Conservation (phyloP, 441 rosid species). For the Pelargonium citronellum region DNA sequence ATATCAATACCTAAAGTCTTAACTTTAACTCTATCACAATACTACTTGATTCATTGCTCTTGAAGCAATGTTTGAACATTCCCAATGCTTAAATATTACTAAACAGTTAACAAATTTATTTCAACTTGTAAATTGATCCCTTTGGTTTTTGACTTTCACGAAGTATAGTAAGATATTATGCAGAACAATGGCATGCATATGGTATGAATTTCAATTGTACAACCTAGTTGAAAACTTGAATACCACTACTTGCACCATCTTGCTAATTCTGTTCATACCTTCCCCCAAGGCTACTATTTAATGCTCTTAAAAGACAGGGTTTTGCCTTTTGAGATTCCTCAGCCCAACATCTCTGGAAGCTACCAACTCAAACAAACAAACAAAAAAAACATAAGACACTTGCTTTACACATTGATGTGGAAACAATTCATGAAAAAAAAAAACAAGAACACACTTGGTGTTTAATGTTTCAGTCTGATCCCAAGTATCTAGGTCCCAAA, state of each 20-base stretch:
- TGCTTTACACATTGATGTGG: constrained; percentile 18
- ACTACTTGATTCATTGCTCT: too few relatives aligned
- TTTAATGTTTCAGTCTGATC: constrained; percentile 77
- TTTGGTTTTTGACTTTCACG: background rate
- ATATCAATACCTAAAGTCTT: too few relatives aligned
- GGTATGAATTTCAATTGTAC: background rate
- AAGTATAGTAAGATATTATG: background rate
- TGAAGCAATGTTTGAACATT: too few relatives aligned
- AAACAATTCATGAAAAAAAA: constrained; percentile 13
- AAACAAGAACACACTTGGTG: constrained; percentile 39
- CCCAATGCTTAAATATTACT: too few relatives aligned
- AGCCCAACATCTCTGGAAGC: constrained; percentile 86
- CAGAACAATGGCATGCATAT: background rate
- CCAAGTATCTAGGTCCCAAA: constrained; percentile 93
- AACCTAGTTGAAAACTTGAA: background rate
- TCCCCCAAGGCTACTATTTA: constrained; percentile 81
- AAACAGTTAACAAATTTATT: too few relatives aligned
- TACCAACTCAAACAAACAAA: constrained; percentile 28
- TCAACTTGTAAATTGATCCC: too few relatives aligned
- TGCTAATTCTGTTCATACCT: constrained; percentile 39
- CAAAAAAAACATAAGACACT: constrained; percentile 24
- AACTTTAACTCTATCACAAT: too few relatives aligned
- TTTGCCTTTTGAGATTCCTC: constrained; percentile 66
- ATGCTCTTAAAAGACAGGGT: constrained; percentile 93
- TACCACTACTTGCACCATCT: constrained; percentile 1